Evolutionary conservation across 257 asterid species (phyloP).

Genomic region (Plantago major): DNA sequence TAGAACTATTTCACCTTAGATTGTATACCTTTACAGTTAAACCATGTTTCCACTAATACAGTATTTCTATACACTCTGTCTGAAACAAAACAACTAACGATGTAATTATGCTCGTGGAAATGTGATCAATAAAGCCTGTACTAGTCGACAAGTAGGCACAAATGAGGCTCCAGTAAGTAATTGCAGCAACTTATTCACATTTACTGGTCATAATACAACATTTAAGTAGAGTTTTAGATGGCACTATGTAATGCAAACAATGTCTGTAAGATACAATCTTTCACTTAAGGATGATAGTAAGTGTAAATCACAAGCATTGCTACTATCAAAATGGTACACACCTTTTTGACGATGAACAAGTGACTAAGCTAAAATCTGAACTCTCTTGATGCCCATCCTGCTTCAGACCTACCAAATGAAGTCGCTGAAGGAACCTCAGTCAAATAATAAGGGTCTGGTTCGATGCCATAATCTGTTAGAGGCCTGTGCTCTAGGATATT

Average conservation of each 20-base stretch:
- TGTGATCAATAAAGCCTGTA: too few relatives aligned
- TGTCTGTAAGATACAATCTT: background rate
- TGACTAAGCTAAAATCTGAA: constrained; percentile 27
- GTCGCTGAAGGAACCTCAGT: constrained; percentile 55
- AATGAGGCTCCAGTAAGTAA: background rate
- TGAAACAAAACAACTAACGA: too few relatives aligned
- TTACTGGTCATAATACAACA: too few relatives aligned
- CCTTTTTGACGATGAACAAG: constrained; percentile 11
- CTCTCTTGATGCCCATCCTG: constrained; percentile 65
- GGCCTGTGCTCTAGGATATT: constrained; percentile 81
- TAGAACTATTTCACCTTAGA: background rate
- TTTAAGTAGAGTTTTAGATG: too few relatives aligned
- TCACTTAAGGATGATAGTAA: background rate
- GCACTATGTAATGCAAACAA: constrained; percentile 4
- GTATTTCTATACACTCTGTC: too few relatives aligned
- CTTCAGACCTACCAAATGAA: constrained; percentile 56
- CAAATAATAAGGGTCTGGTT: constrained; percentile 73
- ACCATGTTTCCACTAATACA: background rate
- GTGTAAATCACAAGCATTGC: constrained; percentile 1
- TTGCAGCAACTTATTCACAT: too few relatives aligned
- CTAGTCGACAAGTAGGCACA: too few relatives aligned
- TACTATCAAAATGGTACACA: too few relatives aligned
- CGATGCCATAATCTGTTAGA: constrained; percentile 87
- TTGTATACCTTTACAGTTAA: background rate
- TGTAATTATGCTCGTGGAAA: too few relatives aligned